Conservation (phyloP, 495 filamentous ascomycete genomes). For the Xylaria cubensis region DNA sequence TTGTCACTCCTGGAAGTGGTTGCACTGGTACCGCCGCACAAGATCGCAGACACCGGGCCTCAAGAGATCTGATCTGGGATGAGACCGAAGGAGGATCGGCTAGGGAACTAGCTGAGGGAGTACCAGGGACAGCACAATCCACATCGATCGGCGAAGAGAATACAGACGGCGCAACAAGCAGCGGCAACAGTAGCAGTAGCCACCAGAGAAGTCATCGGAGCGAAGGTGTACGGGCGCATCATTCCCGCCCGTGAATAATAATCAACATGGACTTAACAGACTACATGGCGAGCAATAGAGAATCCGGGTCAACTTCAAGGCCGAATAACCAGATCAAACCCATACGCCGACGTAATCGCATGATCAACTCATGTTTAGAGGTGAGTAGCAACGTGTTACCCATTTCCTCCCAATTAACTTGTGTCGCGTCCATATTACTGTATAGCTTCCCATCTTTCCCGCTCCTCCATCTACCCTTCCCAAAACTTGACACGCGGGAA, state of each 20-base stretch:
- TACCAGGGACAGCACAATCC: constrained; percentile 12
- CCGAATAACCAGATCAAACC: constrained; percentile 42
- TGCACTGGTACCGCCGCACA: constrained; percentile 12
- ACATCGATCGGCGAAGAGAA: background rate
- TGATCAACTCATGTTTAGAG: constrained; percentile 69
- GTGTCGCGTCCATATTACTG: background rate
- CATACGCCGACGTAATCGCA: constrained; percentile 69
- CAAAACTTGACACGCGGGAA: background rate
- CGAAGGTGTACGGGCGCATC: background rate
- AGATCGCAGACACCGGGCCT: constrained; percentile 10
- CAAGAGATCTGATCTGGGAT: constrained; percentile 13
- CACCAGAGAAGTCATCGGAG: background rate
- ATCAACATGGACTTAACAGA: constrained; percentile 20
- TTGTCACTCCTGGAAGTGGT: background rate
- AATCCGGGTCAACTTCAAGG: constrained; percentile 35
- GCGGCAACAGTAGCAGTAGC: background rate
- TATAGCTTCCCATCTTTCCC: background rate
- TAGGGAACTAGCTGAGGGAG: constrained; percentile 14
- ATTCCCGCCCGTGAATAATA: background rate
- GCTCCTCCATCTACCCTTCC: background rate
- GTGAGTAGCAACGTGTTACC: constrained; percentile 30
- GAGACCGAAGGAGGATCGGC: constrained; percentile 10
- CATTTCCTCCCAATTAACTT: background rate
- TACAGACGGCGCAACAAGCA: background rate
- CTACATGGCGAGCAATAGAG: constrained; percentile 26